Base-by-base conservation (phyloP, 106 monocot species). In the Dendrobium chrysotoxum region DNA sequence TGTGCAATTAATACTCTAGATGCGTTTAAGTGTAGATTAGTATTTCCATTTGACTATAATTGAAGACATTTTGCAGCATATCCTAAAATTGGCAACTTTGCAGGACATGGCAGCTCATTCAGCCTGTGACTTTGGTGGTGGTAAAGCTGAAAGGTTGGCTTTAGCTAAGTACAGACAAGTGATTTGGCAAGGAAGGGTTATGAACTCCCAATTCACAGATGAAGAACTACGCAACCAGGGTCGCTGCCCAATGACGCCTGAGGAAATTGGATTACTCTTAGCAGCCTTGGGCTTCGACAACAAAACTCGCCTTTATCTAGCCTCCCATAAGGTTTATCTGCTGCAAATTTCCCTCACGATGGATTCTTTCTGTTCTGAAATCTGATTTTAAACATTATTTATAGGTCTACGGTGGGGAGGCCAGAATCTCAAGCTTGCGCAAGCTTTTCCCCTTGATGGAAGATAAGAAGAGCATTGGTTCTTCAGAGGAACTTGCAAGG, bases 31-130 rank as follows among this genome's bases (percentile, higher is more conserved):
- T 55, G 20, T 12, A 15, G 55, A 12, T 15, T 20, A 17, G 55
- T 20, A 53, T 44, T 44, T 44, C 9, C 44, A 44, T 44, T 44
- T 9, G 55, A 20, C 20, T 55, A 16, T 17, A 16, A 55, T 15
- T 55, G 55, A 55, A 55, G 55, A 17, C 3, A 55, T 55, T 20
- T 55, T 55, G 3, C 55, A 55, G 13, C 13, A 17, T 28, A 26
- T 12, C 4, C 12, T 10, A 28, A 67, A 67, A 28, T 26, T 67
- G 66, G 26, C 5, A 67, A 67, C 41, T 70, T 46, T 84, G 77
- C 83, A 96, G 96, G 96, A 96, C 78, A 96, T 96, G 96, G 96
- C 96, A 79, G 96, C 96, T 25, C 96, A 96, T 85, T 96, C 94
- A 23, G 96, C 92, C 3, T 94, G 96, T 67, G 96, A 97, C 84